These are phyloP conservation scores for Zygosaccharomyces sapae DNA, from an alignment of 1,139 yeast genomes.

Conservation along the genomic window DNA sequence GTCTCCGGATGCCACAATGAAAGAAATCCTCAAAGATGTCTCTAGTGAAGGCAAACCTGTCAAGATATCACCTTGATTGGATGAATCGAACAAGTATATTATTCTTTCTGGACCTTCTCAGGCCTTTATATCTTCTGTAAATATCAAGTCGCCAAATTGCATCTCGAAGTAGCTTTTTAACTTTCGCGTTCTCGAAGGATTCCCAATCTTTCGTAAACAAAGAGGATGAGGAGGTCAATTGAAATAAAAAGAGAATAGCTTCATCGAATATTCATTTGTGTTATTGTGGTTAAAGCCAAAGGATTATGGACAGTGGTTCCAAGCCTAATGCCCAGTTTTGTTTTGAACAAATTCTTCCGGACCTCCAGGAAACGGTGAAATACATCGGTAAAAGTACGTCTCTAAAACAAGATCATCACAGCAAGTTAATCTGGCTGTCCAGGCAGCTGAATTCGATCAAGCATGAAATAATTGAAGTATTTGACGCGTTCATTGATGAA, in stretches of 20 bases:
- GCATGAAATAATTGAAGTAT: slow-evolving; percentile 3
- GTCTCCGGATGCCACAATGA: slow-evolving; percentile 10
- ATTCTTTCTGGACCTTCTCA: not conserved
- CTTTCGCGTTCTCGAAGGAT: slow-evolving; percentile 5
- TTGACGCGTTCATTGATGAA: slow-evolving; percentile 9
- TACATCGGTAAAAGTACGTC: slow-evolving; percentile 4
- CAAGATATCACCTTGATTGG: slow-evolving; percentile 11
- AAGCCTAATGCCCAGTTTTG: slow-evolving; percentile 1
- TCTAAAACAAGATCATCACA: slow-evolving; percentile 3
- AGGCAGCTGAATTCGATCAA: slow-evolving; percentile 5
- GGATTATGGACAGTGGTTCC: slow-evolving; percentile 3
- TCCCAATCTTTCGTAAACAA: not conserved
- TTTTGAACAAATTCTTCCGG: slow-evolving; percentile 4
- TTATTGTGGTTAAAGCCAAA: not conserved
- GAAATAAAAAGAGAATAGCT: not conserved
- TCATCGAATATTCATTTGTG: not conserved
- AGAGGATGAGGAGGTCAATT: not conserved
- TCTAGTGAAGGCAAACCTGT: slow-evolving; percentile 41
- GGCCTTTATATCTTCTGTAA: slow-evolving; percentile 3
- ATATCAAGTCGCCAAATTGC: slow-evolving; percentile 4
- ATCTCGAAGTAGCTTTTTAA: slow-evolving; percentile 1
- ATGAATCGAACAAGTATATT: not conserved
- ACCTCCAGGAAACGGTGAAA: slow-evolving; percentile 4
- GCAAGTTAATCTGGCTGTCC: slow-evolving; percentile 5
- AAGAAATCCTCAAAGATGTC: slow-evolving; percentile 21